phyloP scores from a whole-genome alignment of 352 stramenopile genomes.

The Phytophthora agathidicida region DNA sequence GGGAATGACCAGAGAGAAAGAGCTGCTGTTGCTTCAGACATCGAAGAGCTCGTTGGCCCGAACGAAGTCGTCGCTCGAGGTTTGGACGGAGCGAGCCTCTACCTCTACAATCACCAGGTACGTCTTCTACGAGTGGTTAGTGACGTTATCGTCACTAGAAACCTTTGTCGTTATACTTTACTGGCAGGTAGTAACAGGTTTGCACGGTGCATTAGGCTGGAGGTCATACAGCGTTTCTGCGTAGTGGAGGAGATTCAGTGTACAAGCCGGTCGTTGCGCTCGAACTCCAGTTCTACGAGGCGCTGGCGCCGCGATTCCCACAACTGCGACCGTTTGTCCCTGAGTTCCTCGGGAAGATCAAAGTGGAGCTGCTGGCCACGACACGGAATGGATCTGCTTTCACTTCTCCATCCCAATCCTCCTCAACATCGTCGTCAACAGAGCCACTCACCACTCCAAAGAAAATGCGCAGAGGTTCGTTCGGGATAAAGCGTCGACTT shows the following conservation, averaged over 20 bases:
- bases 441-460: constrained; percentile 13
- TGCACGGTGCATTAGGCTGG: constrained; percentile 45
- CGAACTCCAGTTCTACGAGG: constrained; percentile 80
- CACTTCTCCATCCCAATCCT: constrained; percentile 3
- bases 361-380: constrained; percentile 51
- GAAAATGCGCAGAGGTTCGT: constrained; percentile 22
- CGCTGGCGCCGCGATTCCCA: constrained; percentile 49
- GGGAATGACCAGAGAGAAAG: constrained; percentile 6
- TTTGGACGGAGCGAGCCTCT: constrained; percentile 69
- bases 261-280: constrained; percentile 79
- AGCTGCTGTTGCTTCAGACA: background rate
- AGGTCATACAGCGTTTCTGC: constrained; percentile 77
- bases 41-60: constrained; percentile 32
- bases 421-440: constrained; percentile 7
- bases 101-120: constrained; percentile 83
- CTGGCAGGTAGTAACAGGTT: constrained; percentile 4
- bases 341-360: constrained; percentile 69
- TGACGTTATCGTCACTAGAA: too few relatives aligned
- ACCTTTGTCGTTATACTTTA: background rate
- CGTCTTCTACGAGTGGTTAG: too few relatives aligned
- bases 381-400: constrained; percentile 4
- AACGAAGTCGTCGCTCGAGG: constrained; percentile 74
- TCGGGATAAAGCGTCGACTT: constrained; percentile 49
- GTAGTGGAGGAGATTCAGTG: constrained; percentile 64
- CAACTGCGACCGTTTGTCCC: constrained; percentile 75